Conservation (phyloP, 2,329 filamentous ascomycete species). For the Metarhizium guizhouense region DNA sequence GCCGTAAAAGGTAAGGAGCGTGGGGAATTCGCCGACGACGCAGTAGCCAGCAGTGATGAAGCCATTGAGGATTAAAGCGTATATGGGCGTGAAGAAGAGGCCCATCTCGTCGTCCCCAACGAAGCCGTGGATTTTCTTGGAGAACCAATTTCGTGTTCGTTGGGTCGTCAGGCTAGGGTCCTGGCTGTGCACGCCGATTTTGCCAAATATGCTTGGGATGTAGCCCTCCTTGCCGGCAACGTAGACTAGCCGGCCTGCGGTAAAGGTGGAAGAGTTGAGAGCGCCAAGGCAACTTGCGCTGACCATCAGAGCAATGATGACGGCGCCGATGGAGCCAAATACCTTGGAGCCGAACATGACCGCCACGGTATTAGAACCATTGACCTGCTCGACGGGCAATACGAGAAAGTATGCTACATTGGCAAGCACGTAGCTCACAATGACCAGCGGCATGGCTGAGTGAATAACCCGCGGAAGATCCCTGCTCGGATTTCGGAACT, state of each 20-base stretch:
- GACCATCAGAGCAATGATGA: slow-evolving; percentile 82
- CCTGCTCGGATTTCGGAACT: slow-evolving; percentile 84
- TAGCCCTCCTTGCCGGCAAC: slow-evolving; percentile 93
- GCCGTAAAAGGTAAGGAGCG: slow-evolving; percentile 92
- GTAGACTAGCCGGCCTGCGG: slow-evolving; percentile 84
- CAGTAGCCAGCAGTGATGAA: slow-evolving; percentile 69
- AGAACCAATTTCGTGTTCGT: slow-evolving; percentile 46
- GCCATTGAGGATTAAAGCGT: slow-evolving; percentile 78
- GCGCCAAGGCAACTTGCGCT: slow-evolving; percentile 89
- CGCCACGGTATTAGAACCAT: slow-evolving; percentile 87
- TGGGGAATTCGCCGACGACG: slow-evolving; percentile 79
- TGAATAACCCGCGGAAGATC: slow-evolving; percentile 94
- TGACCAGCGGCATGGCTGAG: slow-evolving; percentile 91
- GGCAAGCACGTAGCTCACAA: slow-evolving; percentile 79
- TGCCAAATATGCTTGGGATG: slow-evolving; percentile 73
- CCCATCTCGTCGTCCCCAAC: slow-evolving; percentile 70
- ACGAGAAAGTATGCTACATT: slow-evolving; percentile 95
- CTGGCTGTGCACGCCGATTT: slow-evolving; percentile 59
- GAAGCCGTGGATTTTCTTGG: slow-evolving; percentile 48
- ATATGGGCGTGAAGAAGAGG: slow-evolving; percentile 89
- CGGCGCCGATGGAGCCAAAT: slow-evolving; percentile 73
- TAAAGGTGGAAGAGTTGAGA: slow-evolving; percentile 90
- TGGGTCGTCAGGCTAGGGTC: slow-evolving; percentile 32
- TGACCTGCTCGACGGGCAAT: slow-evolving; percentile 69
- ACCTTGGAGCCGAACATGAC: slow-evolving; percentile 88